phyloP scores from a whole-genome alignment of 2,329 filamentous ascomycete species.

The Ophiostoma himal-ulmi region DNA sequence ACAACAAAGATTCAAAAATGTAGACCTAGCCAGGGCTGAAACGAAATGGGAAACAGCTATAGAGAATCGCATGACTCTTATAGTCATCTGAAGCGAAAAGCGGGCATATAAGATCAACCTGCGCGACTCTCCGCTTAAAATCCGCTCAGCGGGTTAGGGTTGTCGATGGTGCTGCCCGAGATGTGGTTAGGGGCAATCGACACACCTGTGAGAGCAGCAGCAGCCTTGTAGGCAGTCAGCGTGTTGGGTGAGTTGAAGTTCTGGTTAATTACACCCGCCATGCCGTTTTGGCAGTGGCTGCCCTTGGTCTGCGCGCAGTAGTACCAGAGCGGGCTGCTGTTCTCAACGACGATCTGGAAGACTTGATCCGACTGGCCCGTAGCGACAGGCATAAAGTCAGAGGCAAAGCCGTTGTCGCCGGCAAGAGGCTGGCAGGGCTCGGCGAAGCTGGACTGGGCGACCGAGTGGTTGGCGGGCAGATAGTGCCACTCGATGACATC shows the following conservation, averaged over 20 bases:
- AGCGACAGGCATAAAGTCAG: constrained; percentile 38
- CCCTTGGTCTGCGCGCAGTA: constrained; percentile 26
- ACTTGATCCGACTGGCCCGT: constrained; percentile 37
- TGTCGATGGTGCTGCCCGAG: constrained; percentile 37
- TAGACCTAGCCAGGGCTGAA: neutral
- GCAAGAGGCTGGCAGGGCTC: constrained; percentile 39
- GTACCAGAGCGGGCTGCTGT: constrained; percentile 32
- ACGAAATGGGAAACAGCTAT: neutral
- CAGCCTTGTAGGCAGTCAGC: constrained; percentile 35
- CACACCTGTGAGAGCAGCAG: constrained; percentile 33
- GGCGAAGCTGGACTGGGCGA: constrained; percentile 38
- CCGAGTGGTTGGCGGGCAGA: constrained; percentile 42
- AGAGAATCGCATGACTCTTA: neutral
- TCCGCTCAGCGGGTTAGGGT: constrained; percentile 40
- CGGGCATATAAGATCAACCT: neutral
- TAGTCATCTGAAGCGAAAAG: neutral
- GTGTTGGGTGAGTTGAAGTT: constrained; percentile 37
- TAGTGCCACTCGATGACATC: constrained; percentile 52
- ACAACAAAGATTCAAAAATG: neutral
- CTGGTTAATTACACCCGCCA: constrained; percentile 39
- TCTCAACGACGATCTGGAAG: constrained; percentile 42
- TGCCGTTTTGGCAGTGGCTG: constrained; percentile 14
- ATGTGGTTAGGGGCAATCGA: constrained; percentile 34
- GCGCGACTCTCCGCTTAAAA: constrained; percentile 28
- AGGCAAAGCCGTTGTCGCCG: constrained; percentile 38